Conservation (phyloP, 2,329 filamentous ascomycete genomes). For the Claviceps africana region DNA sequence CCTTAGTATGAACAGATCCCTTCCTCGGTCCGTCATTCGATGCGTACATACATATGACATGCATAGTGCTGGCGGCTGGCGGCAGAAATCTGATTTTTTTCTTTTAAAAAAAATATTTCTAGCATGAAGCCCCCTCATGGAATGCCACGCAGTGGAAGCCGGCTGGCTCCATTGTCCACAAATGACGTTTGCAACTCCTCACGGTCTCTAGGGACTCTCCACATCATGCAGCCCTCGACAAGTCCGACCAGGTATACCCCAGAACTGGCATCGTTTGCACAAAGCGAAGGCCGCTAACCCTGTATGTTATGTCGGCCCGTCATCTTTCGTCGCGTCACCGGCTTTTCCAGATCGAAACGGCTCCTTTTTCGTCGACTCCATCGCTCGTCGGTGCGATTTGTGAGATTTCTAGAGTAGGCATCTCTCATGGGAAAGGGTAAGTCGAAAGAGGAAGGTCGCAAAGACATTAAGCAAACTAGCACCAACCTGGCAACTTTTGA, state of each 20-base stretch:
- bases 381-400: no score
- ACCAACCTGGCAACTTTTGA: no score
- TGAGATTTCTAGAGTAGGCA: no score
- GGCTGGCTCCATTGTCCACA: not conserved
- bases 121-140: not conserved
- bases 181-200: not conserved
- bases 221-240: not conserved
- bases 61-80: not conserved
- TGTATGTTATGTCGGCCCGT: not conserved
- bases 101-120: no score
- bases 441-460: no score
- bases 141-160: not conserved
- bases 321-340: not conserved
- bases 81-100: not conserved
- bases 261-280: not conserved
- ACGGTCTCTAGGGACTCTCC: not conserved
- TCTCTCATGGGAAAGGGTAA: no score
- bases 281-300: not conserved
- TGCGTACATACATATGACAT: not conserved
- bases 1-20: not conserved
- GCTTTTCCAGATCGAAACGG: not conserved
- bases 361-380: no score
- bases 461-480: no score
- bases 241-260: not conserved
- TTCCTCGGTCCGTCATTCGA: not conserved